Evolutionary conservation across 345 rosid genomes (phyloP), one percentile per base, ranked within the genome.

Genomic region (Hibiscus trionum): DNA sequence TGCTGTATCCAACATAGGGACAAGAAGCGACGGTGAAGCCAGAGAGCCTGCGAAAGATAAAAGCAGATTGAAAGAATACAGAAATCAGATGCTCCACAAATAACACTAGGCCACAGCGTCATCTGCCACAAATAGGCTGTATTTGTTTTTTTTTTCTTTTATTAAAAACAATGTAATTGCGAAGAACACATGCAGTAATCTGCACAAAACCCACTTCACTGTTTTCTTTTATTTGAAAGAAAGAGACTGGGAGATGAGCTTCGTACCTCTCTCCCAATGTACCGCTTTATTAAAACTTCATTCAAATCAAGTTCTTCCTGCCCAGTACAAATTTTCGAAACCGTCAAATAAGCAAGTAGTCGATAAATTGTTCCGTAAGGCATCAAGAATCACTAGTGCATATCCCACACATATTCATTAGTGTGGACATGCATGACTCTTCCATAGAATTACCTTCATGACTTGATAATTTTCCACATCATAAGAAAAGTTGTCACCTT

Each of bases 221-320:
- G 4, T 14, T 44, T 66, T 58, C 70, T 26, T 47, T 47, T 66
- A 17, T 56, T 56, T 16, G 27, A 57, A 47, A 63, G n/a, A 49
- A 73, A 37, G 65, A 50, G 33, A 26, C 49, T 5, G 7, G 46
- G 62, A 52, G 44, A 37, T 63, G 8, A 50, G 58, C 19, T 17
- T 27, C 50, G 15, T 83, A 89, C 98, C 94, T 94, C 98, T 80
- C 98, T 85, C 61, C 97, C 98, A 35, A 88, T 61, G 46, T 88
- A 94, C 60, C 84, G 83, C 75, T 82, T 87, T 61, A 94, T 76
- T 84, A 94, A 73, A 42, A 61, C 78, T 83, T 88, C 83, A 76
- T 86, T 84, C 98, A 93, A 90, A 29, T 85, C 85, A 72, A 90
- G 93, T 84, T 91, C 98, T 70, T 90, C 96, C 97, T 94, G 85